Evolutionary conservation across 2,329 filamentous ascomycete genomes (phyloP), one percentile per base, ranked within the genome.

Genomic region (Orbilia brochopaga): DNA sequence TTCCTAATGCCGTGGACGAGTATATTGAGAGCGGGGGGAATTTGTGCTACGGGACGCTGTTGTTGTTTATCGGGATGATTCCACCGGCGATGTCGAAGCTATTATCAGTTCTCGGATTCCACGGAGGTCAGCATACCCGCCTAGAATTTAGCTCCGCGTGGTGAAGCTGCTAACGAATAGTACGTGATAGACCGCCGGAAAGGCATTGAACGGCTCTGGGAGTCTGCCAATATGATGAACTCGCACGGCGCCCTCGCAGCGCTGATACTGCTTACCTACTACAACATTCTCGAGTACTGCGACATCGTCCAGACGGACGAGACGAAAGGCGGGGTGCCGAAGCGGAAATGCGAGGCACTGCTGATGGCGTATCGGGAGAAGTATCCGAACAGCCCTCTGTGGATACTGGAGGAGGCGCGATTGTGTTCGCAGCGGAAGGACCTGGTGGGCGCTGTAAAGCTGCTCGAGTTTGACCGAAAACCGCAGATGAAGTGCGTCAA

Each of bases 181-280:
- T 32, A 24, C n/a, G n/a, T 23, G 23, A 52, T 51, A 77, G 92
- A 97, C 78, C 88, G 92, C 48, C 87, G 91, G 73, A 85, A 88
- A 42, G 94, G 92, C 8, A 83, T 97, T 32, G 83, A 85, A 42
- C 89, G 97, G 86, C 86, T 99, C 2, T 99, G 94, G 94, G 88
- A 90, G 78, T 90, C 91, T 11, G 92, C 91, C 21, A 87, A 88
- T 55, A 94, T 92, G 78, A 81, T 88, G 73, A 96, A 96, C 78
- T 85, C 97, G 77, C 95, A 97, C 77, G 93, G 92, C n/a, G 93
- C 90, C 5, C 88, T 97, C 78, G 88, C 92, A 0, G 91, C 89
- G 0, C 83, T 97, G 44, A 85, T 91, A 24, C 82, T 97, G 0
- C 83, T 97, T 15, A 88, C 86, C 0, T 97, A 92, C 79, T 96